Evolutionary conservation across 2,329 filamentous ascomycete genomes (phyloP).

Genomic region (Paecilomyces sp.): DNA sequence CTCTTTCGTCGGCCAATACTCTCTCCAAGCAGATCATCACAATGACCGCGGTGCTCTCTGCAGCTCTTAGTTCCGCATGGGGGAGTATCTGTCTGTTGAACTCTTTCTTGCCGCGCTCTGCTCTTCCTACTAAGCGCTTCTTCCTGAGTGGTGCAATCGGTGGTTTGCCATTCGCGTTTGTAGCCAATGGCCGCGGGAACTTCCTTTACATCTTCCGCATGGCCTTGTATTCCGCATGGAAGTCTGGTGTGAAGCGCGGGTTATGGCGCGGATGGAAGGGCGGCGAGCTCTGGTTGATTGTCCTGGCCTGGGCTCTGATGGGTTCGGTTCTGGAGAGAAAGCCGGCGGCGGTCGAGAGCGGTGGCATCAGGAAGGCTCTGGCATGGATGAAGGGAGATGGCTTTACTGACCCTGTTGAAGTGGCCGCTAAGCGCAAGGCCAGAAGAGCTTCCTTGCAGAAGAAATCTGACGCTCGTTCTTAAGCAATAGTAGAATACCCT

Average conservation of each 20-base stretch:
- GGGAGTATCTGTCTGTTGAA: constrained; percentile 86
- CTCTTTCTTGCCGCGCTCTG: constrained; percentile 62
- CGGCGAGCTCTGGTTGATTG: constrained; percentile 79
- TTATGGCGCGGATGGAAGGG: constrained; percentile 80
- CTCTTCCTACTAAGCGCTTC: constrained; percentile 77
- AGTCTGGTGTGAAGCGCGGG: constrained; percentile 82
- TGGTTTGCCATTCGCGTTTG: constrained; percentile 70
- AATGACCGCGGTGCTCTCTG: constrained; percentile 70
- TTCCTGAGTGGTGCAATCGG: constrained; percentile 82
- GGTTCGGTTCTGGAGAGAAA: constrained; percentile 70
- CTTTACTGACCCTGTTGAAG: constrained; percentile 59
- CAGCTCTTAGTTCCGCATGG: constrained; percentile 81
- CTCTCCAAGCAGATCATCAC: constrained; percentile 65
- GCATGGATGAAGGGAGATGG: constrained; percentile 70
- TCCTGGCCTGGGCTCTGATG: constrained; percentile 67
- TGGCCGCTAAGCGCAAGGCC: constrained; percentile 31
- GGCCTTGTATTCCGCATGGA: constrained; percentile 81
- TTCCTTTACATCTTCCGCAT: constrained; percentile 73
- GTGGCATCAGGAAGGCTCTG: constrained; percentile 62
- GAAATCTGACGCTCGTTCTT: background rate
- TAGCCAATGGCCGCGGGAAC: constrained; percentile 50
- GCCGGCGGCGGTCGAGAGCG: constrained; percentile 60
- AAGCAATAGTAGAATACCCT: background rate
- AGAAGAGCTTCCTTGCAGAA: constrained; percentile 16
- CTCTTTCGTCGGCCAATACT: constrained; percentile 58